phyloP scores from a whole-genome alignment of 2,329 filamentous ascomycete genomes.

The Pseudocercospora cruenta region DNA sequence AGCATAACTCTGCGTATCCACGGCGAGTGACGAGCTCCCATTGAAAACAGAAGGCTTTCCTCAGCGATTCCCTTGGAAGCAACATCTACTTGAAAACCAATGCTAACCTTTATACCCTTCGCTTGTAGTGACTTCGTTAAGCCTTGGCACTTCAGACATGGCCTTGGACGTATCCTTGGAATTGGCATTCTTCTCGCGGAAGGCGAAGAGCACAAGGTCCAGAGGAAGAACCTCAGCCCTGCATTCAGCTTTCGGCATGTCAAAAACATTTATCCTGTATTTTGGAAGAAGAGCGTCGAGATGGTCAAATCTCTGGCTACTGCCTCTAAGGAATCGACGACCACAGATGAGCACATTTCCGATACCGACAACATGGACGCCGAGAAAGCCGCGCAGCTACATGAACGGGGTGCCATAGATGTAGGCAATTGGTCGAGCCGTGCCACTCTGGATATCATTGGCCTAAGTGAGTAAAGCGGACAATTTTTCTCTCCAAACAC shows the following conservation, averaged over 20 bases:
- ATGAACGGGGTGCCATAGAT: constrained; percentile 45
- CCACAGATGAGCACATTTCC: constrained; percentile 18
- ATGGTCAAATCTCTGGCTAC: constrained; percentile 39
- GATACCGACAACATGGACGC: constrained; percentile 31
- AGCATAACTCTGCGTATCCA: neutral
- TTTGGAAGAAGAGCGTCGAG: constrained; percentile 54
- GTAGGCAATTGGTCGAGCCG: constrained; percentile 53
- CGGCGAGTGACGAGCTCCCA: neutral
- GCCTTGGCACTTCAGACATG: constrained; percentile 50
- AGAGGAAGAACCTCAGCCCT: constrained; percentile 53
- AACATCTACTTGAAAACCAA: neutral
- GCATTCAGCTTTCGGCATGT: constrained; percentile 56
- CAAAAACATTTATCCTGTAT: constrained; percentile 53
- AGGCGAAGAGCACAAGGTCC: constrained; percentile 82
- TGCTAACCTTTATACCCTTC: neutral
- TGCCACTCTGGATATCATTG: constrained; percentile 63
- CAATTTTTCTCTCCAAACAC: neutral
- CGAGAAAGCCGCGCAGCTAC: constrained; percentile 27
- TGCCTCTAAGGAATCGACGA: constrained; percentile 36
- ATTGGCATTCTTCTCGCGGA: constrained; percentile 78
- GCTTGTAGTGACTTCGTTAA: constrained; percentile 50
- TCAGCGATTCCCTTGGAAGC: neutral
- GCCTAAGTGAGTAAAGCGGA: constrained; percentile 44
- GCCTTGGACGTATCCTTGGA: constrained; percentile 68
- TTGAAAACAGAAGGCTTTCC: neutral